phyloP scores from a whole-genome alignment of 306 rosid genomes.

The Cucurbita pepo region DNA sequence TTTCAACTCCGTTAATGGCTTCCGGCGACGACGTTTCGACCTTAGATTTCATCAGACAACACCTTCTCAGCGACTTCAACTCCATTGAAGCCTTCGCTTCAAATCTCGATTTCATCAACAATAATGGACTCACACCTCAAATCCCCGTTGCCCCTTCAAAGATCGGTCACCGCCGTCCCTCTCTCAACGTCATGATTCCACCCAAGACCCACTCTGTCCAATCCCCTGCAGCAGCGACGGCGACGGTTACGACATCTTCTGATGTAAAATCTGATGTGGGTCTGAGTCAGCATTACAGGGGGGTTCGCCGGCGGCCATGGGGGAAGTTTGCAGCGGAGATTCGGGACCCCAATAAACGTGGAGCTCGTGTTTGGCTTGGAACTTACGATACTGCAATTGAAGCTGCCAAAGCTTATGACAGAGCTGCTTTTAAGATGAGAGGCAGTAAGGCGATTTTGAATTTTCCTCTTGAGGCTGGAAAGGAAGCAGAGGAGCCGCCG shows the following conservation, averaged over 20 bases:
- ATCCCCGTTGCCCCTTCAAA: background rate
- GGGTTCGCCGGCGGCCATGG: constrained; percentile 38
- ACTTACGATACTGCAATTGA: constrained; percentile 36
- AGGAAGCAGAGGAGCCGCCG: background rate
- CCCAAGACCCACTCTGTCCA: background rate
- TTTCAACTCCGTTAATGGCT: constrained; percentile 2
- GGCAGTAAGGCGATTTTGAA: constrained; percentile 40
- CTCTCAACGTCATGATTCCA: background rate
- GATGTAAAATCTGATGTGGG: background rate
- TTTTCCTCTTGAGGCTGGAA: constrained; percentile 30
- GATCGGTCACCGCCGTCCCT: background rate
- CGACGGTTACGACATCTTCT: too few relatives aligned
- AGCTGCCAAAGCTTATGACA: constrained; percentile 39
- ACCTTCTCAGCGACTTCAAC: constrained; percentile 39
- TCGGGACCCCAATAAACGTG: constrained; percentile 30
- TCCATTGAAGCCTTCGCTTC: constrained; percentile 23
- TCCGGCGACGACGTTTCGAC: constrained; percentile 26
- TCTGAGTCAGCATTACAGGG: constrained; percentile 21
- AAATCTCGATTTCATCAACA: constrained; percentile 10
- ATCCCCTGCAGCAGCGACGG: background rate
- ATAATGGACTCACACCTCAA: background rate
- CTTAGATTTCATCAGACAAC: constrained; percentile 39
- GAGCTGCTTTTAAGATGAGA: constrained; percentile 36
- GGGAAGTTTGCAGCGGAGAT: constrained; percentile 44
- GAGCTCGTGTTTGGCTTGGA: constrained; percentile 45